Evolutionary conservation across 495 filamentous ascomycete genomes (phyloP).

Genomic region (Aspergillus nanangensis): DNA sequence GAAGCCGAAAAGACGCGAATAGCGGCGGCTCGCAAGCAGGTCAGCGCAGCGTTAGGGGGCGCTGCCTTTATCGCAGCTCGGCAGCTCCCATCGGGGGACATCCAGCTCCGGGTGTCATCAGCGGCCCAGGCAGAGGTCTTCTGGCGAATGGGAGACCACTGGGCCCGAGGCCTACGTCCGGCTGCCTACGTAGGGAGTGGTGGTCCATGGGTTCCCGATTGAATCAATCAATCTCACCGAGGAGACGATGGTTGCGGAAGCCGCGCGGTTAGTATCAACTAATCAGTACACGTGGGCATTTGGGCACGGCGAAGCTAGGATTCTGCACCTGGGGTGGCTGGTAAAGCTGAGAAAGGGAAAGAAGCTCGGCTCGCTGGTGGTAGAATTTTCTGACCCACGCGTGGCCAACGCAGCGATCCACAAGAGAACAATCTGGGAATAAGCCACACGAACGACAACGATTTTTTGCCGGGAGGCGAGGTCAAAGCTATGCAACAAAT

Average conservation of each 20-base stretch:
- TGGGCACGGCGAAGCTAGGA: constrained; percentile 4
- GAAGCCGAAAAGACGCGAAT: background rate
- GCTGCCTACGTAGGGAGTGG: constrained; percentile 15
- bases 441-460: constrained; percentile 2
- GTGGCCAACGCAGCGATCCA: constrained; percentile 14
- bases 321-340: constrained; percentile 6
- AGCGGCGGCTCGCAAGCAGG: background rate
- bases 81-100: constrained; percentile 11
- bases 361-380: constrained; percentile 10
- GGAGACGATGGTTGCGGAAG: constrained; percentile 4
- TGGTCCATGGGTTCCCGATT: constrained; percentile 7
- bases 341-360: constrained; percentile 2
- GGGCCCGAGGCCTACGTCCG: constrained; percentile 12
- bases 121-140: constrained; percentile 10
- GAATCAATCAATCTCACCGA: constrained; percentile 6
- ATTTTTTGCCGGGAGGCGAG: constrained; percentile 12
- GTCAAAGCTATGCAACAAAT: constrained; percentile 13
- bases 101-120: constrained; percentile 5
- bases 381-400: constrained; percentile 15
- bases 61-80: constrained; percentile 9
- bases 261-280: background rate
- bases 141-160: background rate
- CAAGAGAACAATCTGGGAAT: constrained; percentile 8
- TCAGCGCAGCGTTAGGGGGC: constrained; percentile 5
- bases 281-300: constrained; percentile 8